Evolutionary conservation across 805 yeast genomes (phyloP), one percentile per base, ranked within the genome.

Genomic region (Yamadazyma paraphyllophila): DNA sequence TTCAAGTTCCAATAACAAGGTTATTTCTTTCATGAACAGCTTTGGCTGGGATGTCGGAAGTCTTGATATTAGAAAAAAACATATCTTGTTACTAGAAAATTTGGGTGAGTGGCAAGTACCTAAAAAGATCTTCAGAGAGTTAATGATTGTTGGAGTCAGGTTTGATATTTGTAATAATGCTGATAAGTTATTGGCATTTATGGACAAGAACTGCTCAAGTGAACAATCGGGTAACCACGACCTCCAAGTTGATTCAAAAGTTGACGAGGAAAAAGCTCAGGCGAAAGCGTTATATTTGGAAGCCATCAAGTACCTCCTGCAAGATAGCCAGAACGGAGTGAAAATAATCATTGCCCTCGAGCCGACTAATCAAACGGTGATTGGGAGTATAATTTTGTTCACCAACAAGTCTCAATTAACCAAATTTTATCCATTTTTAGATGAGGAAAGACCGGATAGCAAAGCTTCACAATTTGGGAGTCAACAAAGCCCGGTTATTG

Each of bases 91-190:
- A 12, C 56, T 81, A 43, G 57, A 71, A 13, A 57, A 74, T 41
- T 54, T 79, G 24, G 58, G 60, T 4, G 58, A 62, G 26, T 80
- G 85, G 85, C 67, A 60, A 48, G 80, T 81, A 4, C 76, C 83
- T 2, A 71, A 75, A 46, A 77, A 77, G 51, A 70, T 80, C 6
- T 76, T 79, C 35, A 62, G 76, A 41, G 82, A 77, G 49, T 66
- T 81, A 50, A 78, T 76, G 65, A 76, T 78, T 45, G 78, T 78
- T 33, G 83, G 83, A 2, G 75, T 80, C 11, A 62, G 79, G 49
- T 80, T 81, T 59, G 82, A 78, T 53, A 67, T 80, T n/a, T 74
- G 81, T 53, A 66, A 62, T 47, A 68, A 74, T 46, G 59, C 71
- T 10, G 61, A 62, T 3, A 72, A 74, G 50, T 60, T 79, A 35